Evolutionary conservation across 2,329 filamentous ascomycete genomes (phyloP), one percentile per base, ranked within the genome.

Genomic region (Verticillium dahliae): DNA sequence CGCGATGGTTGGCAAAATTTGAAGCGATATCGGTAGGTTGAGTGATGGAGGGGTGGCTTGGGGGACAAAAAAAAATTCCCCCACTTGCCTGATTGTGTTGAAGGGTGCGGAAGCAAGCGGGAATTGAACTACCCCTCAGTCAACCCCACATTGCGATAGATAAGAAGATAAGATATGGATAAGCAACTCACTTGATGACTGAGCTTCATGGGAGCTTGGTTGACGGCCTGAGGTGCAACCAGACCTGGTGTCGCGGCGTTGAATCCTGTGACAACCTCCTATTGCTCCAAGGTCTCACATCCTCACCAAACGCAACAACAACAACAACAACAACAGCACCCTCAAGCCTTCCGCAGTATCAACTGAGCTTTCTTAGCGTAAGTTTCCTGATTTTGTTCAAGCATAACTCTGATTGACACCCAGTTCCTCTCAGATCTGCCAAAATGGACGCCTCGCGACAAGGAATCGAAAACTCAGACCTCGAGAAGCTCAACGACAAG

Each of bases 401-500:
- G 11, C 6, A 5, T 2, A 13, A 52, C 18, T 9, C 7, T 3
- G 45, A 27, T 10, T 52, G 11, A 52, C 18, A 31, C 27, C 27
- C 27, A 31, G 27, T 61, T 63, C 61, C 4, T 13, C 18, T 27
- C 9, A 52, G 45, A 52, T 9, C 18, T 27, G 45, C 45, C 62
- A 68, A 38, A 39, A 78, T 77, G 75, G 76, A 73, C 65, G 62
- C 72, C 31, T 70, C 73, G 11, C 72, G 72, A 59, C 67, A 71
- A 27, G 71, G 69, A 58, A 73, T 84, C 71, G 78, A 80, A 62
- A 78, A 82, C 63, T 70, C 87, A 70, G 90, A 93, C 71, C 79
- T 94, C 67, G 84, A 86, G 70, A 87, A 87, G 76, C 88, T 97
- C 73, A 90, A 85, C 70, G 88, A 91, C 63, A 84, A 85, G 71